A percentile compares a stretch with the other conserved stretches of the same genome.
Evolutionary conservation across 2,329 filamentous ascomycete species (phyloP).

Genomic region (Fusarium sp.): DNA sequence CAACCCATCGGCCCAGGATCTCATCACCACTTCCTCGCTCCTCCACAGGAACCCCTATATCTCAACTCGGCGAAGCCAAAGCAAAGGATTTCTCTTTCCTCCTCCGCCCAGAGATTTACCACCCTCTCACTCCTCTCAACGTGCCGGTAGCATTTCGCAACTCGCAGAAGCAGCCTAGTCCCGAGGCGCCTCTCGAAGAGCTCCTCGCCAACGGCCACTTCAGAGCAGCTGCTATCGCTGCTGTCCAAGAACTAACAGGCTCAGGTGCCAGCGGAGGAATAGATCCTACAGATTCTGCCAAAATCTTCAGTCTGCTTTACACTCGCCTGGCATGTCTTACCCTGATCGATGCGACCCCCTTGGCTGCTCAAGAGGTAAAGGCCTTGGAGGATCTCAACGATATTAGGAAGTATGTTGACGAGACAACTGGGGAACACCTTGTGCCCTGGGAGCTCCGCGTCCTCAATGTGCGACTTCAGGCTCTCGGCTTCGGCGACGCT

Average conservation of each 20-base stretch:
- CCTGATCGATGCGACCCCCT: slow-evolving; percentile 77
- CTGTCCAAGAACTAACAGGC: slow-evolving; percentile 71
- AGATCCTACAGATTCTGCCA: slow-evolving; percentile 67
- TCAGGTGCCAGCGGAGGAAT: slow-evolving; percentile 57
- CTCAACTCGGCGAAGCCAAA: slow-evolving; percentile 47
- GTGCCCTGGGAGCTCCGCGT: slow-evolving; percentile 91
- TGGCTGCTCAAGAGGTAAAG: slow-evolving; percentile 76
- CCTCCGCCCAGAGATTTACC: slow-evolving; percentile 84
- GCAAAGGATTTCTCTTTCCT: slow-evolving; percentile 83
- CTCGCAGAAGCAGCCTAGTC: slow-evolving; percentile 71
- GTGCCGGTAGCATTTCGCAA: slow-evolving; percentile 76
- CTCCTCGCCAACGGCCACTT: slow-evolving; percentile 83
- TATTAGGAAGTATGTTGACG: slow-evolving; percentile 66
- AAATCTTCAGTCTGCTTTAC: slow-evolving; percentile 84
- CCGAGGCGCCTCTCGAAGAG: slow-evolving; percentile 73
- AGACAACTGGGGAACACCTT: slow-evolving; percentile 69
- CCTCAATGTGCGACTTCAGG: slow-evolving; percentile 85
- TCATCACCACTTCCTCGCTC: slow-evolving; percentile 43
- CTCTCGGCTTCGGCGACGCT: slow-evolving; percentile 86
- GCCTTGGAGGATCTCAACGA: slow-evolving; percentile 72
- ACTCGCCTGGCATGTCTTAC: slow-evolving; percentile 85
- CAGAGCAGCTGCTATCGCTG: slow-evolving; percentile 79
- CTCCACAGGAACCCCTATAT: slow-evolving; percentile 44
- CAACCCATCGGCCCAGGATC: slow-evolving; percentile 38
- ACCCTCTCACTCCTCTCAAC: slow-evolving; percentile 76